phyloP scores from a whole-genome alignment of 2,329 filamentous ascomycete genomes.

The Keithomyces neogunnii region DNA sequence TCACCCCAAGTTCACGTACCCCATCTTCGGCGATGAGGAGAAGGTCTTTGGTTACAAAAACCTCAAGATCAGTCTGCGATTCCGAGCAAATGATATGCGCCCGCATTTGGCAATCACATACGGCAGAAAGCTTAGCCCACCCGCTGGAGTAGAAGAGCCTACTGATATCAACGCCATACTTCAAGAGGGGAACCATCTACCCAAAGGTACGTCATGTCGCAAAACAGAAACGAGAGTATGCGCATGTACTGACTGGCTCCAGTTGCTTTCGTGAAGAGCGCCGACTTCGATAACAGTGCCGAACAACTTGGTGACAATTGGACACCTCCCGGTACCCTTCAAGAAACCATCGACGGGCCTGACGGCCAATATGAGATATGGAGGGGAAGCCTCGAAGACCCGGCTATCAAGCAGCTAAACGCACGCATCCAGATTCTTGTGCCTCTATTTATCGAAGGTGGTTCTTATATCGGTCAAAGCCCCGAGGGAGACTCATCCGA shows the following conservation, averaged over 20 bases:
- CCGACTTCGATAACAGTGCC: conserved; percentile 55
- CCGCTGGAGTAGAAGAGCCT: conserved; percentile 56
- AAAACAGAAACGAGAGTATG: not conserved
- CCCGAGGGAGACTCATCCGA: conserved; percentile 47
- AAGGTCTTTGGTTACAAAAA: conserved; percentile 83
- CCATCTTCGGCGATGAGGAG: conserved; percentile 90
- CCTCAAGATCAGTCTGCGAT: conserved; percentile 65
- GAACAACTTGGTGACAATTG: conserved; percentile 34
- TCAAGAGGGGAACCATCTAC: conserved; percentile 56
- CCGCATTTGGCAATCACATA: conserved; percentile 67
- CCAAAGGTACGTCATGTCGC: conserved; percentile 43
- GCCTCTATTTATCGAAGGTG: conserved; percentile 86
- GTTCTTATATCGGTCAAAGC: conserved; percentile 57
- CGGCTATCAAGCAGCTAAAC: conserved; percentile 61
- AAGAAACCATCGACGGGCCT: conserved; percentile 53
- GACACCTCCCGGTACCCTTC: conserved; percentile 68
- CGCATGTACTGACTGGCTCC: conserved; percentile 3
- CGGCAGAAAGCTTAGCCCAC: conserved; percentile 58
- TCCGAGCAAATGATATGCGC: conserved; percentile 62
- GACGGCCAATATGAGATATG: conserved; percentile 74
- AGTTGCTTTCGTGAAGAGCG: conserved; percentile 59
- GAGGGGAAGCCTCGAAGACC: conserved; percentile 66
- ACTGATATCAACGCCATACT: conserved; percentile 60
- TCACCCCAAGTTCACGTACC: conserved; percentile 79
- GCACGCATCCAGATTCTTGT: conserved; percentile 76